Evolutionary conservation across 345 rosid species (phyloP), one percentile per base, ranked within the genome.

Genomic region (Raphanus sativus): DNA sequence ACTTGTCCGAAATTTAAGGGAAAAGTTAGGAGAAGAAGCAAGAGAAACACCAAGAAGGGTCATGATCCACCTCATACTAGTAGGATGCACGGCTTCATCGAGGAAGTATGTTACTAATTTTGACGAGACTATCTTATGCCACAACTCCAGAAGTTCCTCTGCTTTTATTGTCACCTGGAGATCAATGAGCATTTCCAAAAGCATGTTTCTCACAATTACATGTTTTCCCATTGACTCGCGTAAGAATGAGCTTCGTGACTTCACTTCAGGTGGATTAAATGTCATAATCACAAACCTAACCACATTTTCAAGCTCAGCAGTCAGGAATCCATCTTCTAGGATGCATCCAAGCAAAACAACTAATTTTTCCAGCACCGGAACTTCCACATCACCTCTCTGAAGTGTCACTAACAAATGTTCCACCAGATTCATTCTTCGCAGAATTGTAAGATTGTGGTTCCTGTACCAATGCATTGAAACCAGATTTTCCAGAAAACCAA

Each of bases 391-490:
- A 76, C 98, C 99, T 21, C 99, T 88, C 84, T 95, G 99, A 79
- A 95, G 84, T 52, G 99, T 95, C 81, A 92, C 98, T 70, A 95
- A 77, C 81, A 92, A 82, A 87, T 92, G 99, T 71, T 95, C 97
- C 63, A 95, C 99, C 81, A 95, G 93, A 77, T 92, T 92, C 69
- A 95, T 92, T 82, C 88, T 89, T 26, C 98, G 97, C 71, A 95
- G 86, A 81, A 92, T 85, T 4, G 98, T 91, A 67, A 95, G 97
- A 85, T 95, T 95, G 83, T 95, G 99, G 82, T 89, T 92, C 85
- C 99, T 87, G 77, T 95, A 95, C 98, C 99, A 92, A 79, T 95
- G 96, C 99, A 92, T 95, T 56, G 99, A 95, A 65, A 95, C 99
- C 70, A 95, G 86, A 82, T 95, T 92, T 86, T 95, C 99, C 80